phyloP scores from a whole-genome alignment of 148 eudicot species.

The Camellia granthamiana region DNA sequence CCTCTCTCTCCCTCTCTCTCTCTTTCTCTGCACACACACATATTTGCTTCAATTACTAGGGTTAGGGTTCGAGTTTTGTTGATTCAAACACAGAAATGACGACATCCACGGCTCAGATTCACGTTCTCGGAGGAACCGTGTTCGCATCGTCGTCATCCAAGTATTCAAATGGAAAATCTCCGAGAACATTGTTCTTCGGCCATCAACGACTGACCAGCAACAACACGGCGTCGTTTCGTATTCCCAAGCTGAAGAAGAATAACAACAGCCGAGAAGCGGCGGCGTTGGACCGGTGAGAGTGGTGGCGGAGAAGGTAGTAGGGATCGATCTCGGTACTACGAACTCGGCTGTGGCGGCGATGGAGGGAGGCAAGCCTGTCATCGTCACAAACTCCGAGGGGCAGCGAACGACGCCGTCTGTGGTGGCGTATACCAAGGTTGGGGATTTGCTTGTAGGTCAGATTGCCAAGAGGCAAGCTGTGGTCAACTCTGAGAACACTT shows the following conservation, averaged over 20 bases:
- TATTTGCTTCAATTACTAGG: background rate
- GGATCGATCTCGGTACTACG: slow-evolving; percentile 91
- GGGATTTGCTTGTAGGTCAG: slow-evolving; percentile 84
- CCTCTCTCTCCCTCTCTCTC: too few relatives aligned
- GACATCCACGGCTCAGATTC: slow-evolving; percentile 44
- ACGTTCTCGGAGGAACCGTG: slow-evolving; percentile 30
- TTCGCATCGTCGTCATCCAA: slow-evolving; percentile 22
- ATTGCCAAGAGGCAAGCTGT: slow-evolving; percentile 96
- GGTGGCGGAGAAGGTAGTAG: slow-evolving; percentile 81
- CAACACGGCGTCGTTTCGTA: slow-evolving; percentile 19
- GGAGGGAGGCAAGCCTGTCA: slow-evolving; percentile 97
- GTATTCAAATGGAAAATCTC: slow-evolving; percentile 6
- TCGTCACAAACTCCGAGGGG: slow-evolving; percentile 87
- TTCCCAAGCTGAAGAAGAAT: slow-evolving; percentile 26
- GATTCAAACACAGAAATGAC: slow-evolving; percentile 34
- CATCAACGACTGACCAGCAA: background rate
- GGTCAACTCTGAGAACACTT: slow-evolving; percentile 87
- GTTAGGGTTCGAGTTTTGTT: background rate
- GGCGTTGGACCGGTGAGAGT: slow-evolving; percentile 41
- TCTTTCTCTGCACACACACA: background rate
- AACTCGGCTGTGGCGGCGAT: slow-evolving; percentile 96
- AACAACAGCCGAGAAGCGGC: slow-evolving; percentile 9
- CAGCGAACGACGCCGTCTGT: slow-evolving; percentile 97
- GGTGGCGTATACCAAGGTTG: slow-evolving; percentile 86
- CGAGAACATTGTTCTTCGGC: slow-evolving; percentile 45